These are phyloP conservation scores for Nannizzia gypsea DNA, from an alignment of 2,329 filamentous ascomycete species.

Conservation along the genomic window DNA sequence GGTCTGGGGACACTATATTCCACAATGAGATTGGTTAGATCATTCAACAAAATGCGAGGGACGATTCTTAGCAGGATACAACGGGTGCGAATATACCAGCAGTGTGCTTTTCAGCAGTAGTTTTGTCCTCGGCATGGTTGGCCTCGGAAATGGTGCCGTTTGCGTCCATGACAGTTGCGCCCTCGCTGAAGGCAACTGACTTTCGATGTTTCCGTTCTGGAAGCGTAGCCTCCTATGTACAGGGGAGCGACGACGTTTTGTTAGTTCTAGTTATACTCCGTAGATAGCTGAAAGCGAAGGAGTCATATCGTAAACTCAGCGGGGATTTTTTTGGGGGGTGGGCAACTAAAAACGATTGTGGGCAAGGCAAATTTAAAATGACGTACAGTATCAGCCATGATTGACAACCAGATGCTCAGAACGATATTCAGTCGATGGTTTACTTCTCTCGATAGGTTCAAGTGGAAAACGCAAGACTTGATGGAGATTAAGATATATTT, in stretches of 20 bases:
- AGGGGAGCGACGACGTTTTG: constrained; percentile 12
- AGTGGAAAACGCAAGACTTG: background rate
- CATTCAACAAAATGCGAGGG: background rate
- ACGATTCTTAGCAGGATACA: background rate
- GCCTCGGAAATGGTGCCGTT: constrained; percentile 75
- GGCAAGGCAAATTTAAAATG: constrained; percentile 22
- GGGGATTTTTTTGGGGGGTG: constrained; percentile 14
- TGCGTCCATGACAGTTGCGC: constrained; percentile 73
- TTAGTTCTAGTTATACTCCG: constrained; percentile 18
- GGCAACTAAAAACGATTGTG: constrained; percentile 21
- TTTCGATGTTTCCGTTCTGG: constrained; percentile 58
- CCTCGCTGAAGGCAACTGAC: constrained; percentile 86
- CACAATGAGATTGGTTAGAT: constrained; percentile 43
- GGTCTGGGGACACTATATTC: constrained; percentile 37
- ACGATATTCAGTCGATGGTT: background rate
- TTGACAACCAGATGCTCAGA: constrained; percentile 9
- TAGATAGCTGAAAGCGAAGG: background rate
- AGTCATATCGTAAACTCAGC: background rate
- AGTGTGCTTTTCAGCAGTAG: constrained; percentile 69
- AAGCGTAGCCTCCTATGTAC: constrained; percentile 29
- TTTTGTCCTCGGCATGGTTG: constrained; percentile 59
- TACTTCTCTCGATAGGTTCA: background rate
- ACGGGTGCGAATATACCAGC: constrained; percentile 41
- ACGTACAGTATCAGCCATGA: constrained; percentile 36
- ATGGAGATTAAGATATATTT: background rate